Base-by-base conservation (phyloP, 306 rosid genomes). In the cucumber (Cucumis sativus) region DNA sequence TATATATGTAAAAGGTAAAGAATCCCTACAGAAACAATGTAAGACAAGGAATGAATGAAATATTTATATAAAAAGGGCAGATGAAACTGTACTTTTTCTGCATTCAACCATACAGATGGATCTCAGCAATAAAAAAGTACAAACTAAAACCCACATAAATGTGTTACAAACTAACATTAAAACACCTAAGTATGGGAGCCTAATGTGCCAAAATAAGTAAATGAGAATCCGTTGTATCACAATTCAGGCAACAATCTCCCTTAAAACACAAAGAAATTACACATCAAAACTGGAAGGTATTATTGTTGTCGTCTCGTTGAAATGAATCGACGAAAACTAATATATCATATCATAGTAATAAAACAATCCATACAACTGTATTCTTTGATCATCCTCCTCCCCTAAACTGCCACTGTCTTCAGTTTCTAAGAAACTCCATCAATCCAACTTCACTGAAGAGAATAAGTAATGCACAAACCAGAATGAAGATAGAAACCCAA, bases 401-500 rank as follows among this genome's bases (percentile, higher is more conserved):
- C 75, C 76, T 71, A 71, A 71, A 71, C 74, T 68, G 74, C 54
- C 55, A 41, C 74, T n/a, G 71, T 65, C 49, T 33, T 64, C 23
- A 33, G 43, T 40, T 65, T 66, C 52, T 66, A 49, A 47, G 41
- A 49, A 71, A 71, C 76, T 71, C 14, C 82, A 70, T 89, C 87
- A 89, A 81, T 89, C 93, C 78, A 89, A 82, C 86, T 89, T 89
- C 80, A 89, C 93, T 0, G 93, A 87, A 60, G 93, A 84, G 83
- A 89, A 89, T 83, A 89, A 76, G 88, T 89, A 89, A 68, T 89
- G 79, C 72, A 89, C 93, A 37, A 89, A 89, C 91, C 91, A 89
- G 89, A 89, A 89, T 6, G 93, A 87, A n/a, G 93, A 87, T 75
- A 89, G 89, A 82, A 89, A 89, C 41, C 93, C 93, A 35, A 89